Conservation (phyloP, 345 rosid genomes). For the Schrenkiella parvula region DNA sequence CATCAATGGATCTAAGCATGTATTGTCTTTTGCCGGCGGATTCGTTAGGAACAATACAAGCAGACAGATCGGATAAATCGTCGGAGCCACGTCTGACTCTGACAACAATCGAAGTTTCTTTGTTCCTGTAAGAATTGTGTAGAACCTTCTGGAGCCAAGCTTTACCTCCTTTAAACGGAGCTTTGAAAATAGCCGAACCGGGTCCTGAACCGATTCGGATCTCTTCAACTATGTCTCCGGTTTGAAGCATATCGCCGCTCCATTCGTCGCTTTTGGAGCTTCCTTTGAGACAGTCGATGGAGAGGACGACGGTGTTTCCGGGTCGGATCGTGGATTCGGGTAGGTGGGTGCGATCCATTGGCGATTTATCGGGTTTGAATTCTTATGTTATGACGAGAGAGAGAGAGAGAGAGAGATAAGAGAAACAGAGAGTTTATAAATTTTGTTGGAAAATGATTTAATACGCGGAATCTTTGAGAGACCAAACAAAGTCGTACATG, state of each 20-base stretch:
- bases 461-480: slow-evolving; percentile 22
- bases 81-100: slow-evolving; percentile 65
- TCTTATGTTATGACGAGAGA: not conserved
- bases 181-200: slow-evolving; percentile 35
- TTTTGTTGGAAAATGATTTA: slow-evolving; percentile 4
- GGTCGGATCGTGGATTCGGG: slow-evolving; percentile 39
- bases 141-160: slow-evolving; percentile 76
- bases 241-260: slow-evolving; percentile 95
- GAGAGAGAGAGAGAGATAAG: not conserved
- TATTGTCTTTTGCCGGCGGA: slow-evolving; percentile 60
- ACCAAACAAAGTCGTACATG: slow-evolving; percentile 17
- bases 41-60: slow-evolving; percentile 88
- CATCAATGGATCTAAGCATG: slow-evolving; percentile 76
- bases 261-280: slow-evolving; percentile 90
- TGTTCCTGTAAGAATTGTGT: slow-evolving; percentile 58
- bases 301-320: slow-evolving; percentile 46
- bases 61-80: slow-evolving; percentile 72
- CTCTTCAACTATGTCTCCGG: slow-evolving; percentile 97
- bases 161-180: slow-evolving; percentile 90
- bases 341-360: slow-evolving; percentile 48
- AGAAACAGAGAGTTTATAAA: not conserved
- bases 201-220: slow-evolving; percentile 65
- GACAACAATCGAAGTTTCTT: slow-evolving; percentile 77
- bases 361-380: slow-evolving; percentile 14
- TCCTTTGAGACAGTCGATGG: slow-evolving; percentile 88